Evolutionary conservation across 1,139 yeast species (phyloP).

Genomic region (Blastobotrys ciferrii): DNA sequence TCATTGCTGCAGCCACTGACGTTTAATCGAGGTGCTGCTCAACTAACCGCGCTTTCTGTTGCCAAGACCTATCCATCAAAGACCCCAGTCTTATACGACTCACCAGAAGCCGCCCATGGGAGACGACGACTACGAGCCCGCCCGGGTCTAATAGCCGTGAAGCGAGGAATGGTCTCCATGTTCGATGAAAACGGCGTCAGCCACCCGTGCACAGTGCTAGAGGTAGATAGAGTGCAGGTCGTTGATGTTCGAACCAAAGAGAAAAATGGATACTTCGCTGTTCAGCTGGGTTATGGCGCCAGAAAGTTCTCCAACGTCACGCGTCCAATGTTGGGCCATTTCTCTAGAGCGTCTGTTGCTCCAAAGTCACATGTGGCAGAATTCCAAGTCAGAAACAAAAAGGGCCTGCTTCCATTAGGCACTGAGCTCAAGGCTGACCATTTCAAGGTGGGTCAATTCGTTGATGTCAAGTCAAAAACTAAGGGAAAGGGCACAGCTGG

Average conservation of each 20-base stretch:
- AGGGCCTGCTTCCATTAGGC: conserved; percentile 73
- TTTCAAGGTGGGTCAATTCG: conserved; percentile 77
- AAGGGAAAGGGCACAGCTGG: conserved; percentile 99
- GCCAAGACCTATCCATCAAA: conserved; percentile 31
- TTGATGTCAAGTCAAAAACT: conserved; percentile 73
- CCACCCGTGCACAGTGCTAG: conserved; percentile 73
- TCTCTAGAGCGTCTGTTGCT: conserved; percentile 74
- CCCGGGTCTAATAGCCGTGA: conserved; percentile 80
- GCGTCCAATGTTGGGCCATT: conserved; percentile 71
- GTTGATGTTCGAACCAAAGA: conserved; percentile 64
- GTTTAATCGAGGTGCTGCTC: conserved; percentile 26
- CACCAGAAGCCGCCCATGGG: conserved; percentile 39
- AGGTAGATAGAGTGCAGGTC: conserved; percentile 87
- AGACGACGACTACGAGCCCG: conserved; percentile 70
- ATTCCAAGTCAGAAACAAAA: conserved; percentile 67
- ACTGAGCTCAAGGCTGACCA: conserved; percentile 79
- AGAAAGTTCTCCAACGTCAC: conserved; percentile 61
- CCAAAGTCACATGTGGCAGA: conserved; percentile 78
- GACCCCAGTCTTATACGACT: conserved; percentile 36
- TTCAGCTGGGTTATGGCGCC: conserved; percentile 83
- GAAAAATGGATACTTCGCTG: conserved; percentile 78
- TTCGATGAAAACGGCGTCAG: conserved; percentile 67
- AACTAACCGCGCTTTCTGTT: conserved; percentile 36
- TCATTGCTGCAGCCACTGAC: conserved; percentile 9
- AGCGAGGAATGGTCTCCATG: conserved; percentile 89